A percentile compares a stretch with the other conserved stretches of the same genome.
phyloP scores from a whole-genome alignment of 2,329 filamentous ascomycete species.

The Pseudogymnoascus sp. region DNA sequence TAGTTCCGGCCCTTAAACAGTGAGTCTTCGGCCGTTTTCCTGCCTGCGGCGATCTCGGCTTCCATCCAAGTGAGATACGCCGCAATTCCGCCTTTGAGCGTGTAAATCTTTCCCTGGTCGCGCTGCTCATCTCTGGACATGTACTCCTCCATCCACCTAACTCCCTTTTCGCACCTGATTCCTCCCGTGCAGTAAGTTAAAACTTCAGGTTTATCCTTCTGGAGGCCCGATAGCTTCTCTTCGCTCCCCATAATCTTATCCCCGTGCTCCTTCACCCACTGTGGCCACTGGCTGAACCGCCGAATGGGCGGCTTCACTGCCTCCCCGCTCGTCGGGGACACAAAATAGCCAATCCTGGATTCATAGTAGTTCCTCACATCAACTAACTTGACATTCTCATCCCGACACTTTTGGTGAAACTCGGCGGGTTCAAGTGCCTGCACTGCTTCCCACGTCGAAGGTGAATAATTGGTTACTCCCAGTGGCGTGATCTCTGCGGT shows the following conservation, averaged over 20 bases:
- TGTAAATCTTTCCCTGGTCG: conserved; percentile 20
- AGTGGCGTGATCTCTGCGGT: conserved; percentile 27
- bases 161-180: conserved; percentile 28
- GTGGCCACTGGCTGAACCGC: conserved; percentile 27
- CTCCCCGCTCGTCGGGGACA: conserved; percentile 21
- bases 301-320: conserved; percentile 25
- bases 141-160: conserved; percentile 25
- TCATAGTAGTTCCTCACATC: conserved; percentile 29
- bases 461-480: conserved; percentile 26
- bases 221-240: background rate
- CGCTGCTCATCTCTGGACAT: conserved; percentile 13
- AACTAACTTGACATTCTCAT: conserved; percentile 18
- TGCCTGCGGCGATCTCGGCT: conserved; percentile 23
- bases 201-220: conserved; percentile 17
- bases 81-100: conserved; percentile 26
- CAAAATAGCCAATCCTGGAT: conserved; percentile 27
- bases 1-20: conserved; percentile 27
- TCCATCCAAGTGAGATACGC: conserved; percentile 28
- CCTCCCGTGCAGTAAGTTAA: conserved; percentile 29
- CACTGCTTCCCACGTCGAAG: conserved; percentile 22
- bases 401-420: conserved; percentile 23
- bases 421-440: conserved; percentile 21
- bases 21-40: conserved; percentile 20
- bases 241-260: background rate
- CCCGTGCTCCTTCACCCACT: conserved; percentile 23